A percentile compares a stretch with the other conserved stretches of the same genome.
phyloP scores from a whole-genome alignment of 345 rosid genomes.

The Leavenworthia alabamica region DNA sequence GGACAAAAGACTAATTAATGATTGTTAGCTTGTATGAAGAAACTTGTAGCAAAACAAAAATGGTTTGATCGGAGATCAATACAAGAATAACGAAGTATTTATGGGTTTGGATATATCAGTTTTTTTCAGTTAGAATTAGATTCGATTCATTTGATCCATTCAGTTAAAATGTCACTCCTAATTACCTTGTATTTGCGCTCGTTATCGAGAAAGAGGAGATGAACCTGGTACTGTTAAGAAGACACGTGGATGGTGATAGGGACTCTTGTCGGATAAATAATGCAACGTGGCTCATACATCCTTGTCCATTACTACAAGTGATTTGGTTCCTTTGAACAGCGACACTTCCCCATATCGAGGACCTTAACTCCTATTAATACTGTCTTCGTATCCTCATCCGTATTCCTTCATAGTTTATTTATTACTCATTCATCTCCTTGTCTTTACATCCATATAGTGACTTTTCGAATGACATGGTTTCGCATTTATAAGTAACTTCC shows the following conservation, averaged over 20 bases:
- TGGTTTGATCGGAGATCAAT: too few relatives aligned
- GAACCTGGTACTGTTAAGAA: not conserved
- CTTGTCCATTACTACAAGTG: conserved; percentile 7
- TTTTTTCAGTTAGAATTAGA: too few relatives aligned
- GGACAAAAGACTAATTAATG: too few relatives aligned
- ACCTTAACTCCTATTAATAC: conserved; percentile 17
- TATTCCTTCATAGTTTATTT: not conserved
- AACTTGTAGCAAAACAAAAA: too few relatives aligned
- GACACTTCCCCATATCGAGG: conserved; percentile 23
- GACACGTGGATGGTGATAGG: conserved; percentile 9
- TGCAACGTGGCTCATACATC: conserved; percentile 2
- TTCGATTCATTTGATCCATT: not conserved
- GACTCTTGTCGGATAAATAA: conserved; percentile 23
- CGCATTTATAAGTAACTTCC: not conserved
- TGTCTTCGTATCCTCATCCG: conserved; percentile 4
- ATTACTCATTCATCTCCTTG: not conserved
- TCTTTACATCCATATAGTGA: conserved; percentile 6
- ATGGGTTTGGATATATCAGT: too few relatives aligned
- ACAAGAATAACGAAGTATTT: too few relatives aligned
- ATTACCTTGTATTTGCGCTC: not conserved
- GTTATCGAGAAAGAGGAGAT: not conserved
- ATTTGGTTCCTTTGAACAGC: conserved; percentile 15
- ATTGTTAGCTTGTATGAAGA: too few relatives aligned
- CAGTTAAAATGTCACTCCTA: not conserved
- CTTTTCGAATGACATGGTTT: not conserved